Evolutionary conservation across 1,139 yeast species (phyloP), one percentile per base, ranked within the genome.

Genomic region (Kodamaea sp.): DNA sequence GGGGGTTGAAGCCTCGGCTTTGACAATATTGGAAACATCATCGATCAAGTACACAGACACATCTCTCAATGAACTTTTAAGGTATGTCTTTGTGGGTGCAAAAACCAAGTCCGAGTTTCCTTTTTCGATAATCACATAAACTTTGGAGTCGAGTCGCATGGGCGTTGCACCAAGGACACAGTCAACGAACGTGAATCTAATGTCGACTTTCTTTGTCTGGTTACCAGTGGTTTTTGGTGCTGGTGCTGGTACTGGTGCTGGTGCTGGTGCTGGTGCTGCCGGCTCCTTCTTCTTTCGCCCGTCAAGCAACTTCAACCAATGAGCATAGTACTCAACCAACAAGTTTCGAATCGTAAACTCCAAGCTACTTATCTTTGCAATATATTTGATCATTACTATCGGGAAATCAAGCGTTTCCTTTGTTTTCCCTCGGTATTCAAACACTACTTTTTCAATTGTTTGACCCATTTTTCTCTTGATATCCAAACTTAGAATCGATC

Each of bases 131-230:
- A 75, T 63, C 10, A 85, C 39, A 10, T 70, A 60, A 0, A 80
- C 71, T 44, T 79, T 79, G 26, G 84, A 72, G 0, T 54, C 49
- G 10, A 87, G 55, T 40, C 82, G 63, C 7, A 77, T 77, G 0
- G 95, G 90, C 23, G 66, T 71, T 22, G 84, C 52, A 0, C 83
- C 84, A 29, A 84, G 43, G 1, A 73, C 63, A 40, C 81, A 74
- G 44, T 82, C 82, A 15, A 70, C 51, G 9, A 82, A 53, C 1
- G 67, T 62, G 12, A 80, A 36, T 35, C 79, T 71, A 7, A 78
- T 43, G 28, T 71, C 78, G 58, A 38, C 12, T 50, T 47, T 36
- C 45, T 48, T 26, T 37, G 34, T 6, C 26, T 15, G 20, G 3
- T 15, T 15, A 15, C 5, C 7, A 24, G 8, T 22, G 35, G 12